Evolutionary conservation across 2,329 filamentous ascomycete genomes (phyloP).

Genomic region (Fusarium temperatum): DNA sequence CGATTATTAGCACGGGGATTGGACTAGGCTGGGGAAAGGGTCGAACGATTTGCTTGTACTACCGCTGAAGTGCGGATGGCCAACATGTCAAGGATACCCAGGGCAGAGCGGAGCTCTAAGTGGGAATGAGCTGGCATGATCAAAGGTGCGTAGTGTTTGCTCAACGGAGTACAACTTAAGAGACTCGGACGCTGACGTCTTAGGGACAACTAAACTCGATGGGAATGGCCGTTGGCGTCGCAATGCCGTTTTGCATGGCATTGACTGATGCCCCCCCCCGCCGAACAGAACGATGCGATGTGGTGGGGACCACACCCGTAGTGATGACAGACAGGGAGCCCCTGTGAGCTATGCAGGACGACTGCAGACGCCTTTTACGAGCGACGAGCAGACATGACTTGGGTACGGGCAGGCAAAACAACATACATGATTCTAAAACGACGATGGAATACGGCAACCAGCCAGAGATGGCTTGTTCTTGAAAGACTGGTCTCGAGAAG

Average conservation of each 20-base stretch:
- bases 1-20: slow-evolving; percentile 36
- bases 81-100: slow-evolving; percentile 43
- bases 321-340: slow-evolving; percentile 44
- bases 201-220: slow-evolving; percentile 40
- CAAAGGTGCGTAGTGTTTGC: slow-evolving; percentile 39
- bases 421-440: slow-evolving; percentile 11
- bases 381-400: slow-evolving; percentile 4
- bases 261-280: slow-evolving; percentile 39
- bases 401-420: slow-evolving; percentile 8
- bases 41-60: slow-evolving; percentile 44
- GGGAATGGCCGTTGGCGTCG: slow-evolving; percentile 43
- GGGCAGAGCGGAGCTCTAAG: slow-evolving; percentile 36
- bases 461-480: not conserved
- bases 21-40: slow-evolving; percentile 36
- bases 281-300: slow-evolving; percentile 39
- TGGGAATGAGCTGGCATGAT: slow-evolving; percentile 44
- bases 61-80: slow-evolving; percentile 37
- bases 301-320: slow-evolving; percentile 31
- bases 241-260: slow-evolving; percentile 43
- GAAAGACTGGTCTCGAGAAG: not conserved
- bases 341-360: slow-evolving; percentile 38
- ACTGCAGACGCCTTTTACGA: slow-evolving; percentile 21
- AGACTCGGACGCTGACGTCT: slow-evolving; percentile 40
- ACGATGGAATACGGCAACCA: not conserved
- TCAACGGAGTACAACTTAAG: slow-evolving; percentile 31